Conservation (phyloP, 208 protist species). For the Leptomonas pyrrhocoris region DNA sequence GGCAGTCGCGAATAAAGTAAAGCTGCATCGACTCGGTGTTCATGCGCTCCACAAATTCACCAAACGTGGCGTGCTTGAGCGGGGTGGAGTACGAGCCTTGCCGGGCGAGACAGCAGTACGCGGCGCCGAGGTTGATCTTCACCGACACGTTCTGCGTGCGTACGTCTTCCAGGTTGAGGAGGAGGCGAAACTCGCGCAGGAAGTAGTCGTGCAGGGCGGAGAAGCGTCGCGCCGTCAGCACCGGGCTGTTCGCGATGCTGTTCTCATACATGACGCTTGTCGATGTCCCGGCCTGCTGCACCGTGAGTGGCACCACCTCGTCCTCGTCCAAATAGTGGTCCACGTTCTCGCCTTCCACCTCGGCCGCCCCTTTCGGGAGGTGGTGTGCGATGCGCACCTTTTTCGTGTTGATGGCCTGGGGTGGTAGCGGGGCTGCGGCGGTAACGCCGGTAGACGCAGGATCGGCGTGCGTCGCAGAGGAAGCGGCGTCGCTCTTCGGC, state of each 20-base stretch:
- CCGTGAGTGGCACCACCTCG: slow-evolving; percentile 55
- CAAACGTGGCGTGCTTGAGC: slow-evolving; percentile 82
- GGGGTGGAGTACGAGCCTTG: slow-evolving; percentile 77
- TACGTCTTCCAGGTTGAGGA: slow-evolving; percentile 78
- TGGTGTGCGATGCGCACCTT: slow-evolving; percentile 4
- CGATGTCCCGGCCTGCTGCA: slow-evolving; percentile 37
- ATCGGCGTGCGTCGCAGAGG: neutral
- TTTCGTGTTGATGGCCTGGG: neutral
- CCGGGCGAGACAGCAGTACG: slow-evolving; percentile 82
- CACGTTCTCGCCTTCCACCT: slow-evolving; percentile 40
- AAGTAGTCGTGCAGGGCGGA: slow-evolving; percentile 75
- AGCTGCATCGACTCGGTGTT: slow-evolving; percentile 88
- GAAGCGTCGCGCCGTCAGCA: slow-evolving; percentile 74
- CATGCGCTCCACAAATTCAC: slow-evolving; percentile 85
- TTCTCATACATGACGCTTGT: slow-evolving; percentile 33
- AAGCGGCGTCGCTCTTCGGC: neutral
- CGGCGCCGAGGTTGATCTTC: slow-evolving; percentile 75
- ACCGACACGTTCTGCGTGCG: slow-evolving; percentile 76
- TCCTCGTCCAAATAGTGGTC: slow-evolving; percentile 52
- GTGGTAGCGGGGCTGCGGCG: neutral
- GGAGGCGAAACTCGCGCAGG: slow-evolving; percentile 63
- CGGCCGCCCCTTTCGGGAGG: slow-evolving; percentile 6
- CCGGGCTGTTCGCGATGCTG: slow-evolving; percentile 68
- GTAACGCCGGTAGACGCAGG: neutral
- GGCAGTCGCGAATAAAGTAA: slow-evolving; percentile 86